Evolutionary conservation across 169 alveolate genomes (phyloP).

Genomic region (Toxoplasma gondii): DNA sequence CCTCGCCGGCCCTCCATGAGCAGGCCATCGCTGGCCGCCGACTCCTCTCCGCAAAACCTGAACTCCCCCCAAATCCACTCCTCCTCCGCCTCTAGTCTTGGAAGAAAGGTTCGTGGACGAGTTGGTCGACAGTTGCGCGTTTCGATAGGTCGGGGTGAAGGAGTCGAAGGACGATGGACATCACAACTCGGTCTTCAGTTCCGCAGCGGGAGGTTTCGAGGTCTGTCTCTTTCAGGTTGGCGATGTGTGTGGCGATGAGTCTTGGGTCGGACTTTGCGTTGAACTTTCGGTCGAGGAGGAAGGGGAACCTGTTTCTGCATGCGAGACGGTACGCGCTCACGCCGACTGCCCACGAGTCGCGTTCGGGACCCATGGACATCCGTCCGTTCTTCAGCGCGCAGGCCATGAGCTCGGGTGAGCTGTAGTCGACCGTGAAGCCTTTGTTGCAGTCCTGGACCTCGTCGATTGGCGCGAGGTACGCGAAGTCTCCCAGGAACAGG

Average conservation of each 20-base stretch:
- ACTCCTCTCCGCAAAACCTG: too few species aligned
- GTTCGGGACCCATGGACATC: background rate
- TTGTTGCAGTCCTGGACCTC: background rate
- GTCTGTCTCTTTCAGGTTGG: background rate
- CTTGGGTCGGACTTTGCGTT: background rate
- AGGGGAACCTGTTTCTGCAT: conserved; percentile 6
- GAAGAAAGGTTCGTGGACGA: background rate
- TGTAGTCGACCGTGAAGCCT: background rate
- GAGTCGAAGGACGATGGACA: background rate
- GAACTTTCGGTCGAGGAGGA: background rate
- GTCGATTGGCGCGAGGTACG: background rate
- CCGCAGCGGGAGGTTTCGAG: background rate
- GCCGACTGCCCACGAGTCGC: conserved; percentile 27
- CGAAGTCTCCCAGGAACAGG: background rate
- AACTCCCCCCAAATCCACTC: too few species aligned
- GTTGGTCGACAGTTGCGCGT: background rate
- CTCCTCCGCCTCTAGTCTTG: background rate
- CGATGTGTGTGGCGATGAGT: background rate
- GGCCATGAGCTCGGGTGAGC: background rate
- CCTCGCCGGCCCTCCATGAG: too few species aligned
- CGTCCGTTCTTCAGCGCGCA: background rate
- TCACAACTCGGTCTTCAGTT: background rate
- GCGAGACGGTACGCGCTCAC: background rate
- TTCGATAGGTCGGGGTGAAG: background rate
- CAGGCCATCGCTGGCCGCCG: too few species aligned